Conservation (phyloP, 441 rosid genomes). For the Monsonia emarginata region DNA sequence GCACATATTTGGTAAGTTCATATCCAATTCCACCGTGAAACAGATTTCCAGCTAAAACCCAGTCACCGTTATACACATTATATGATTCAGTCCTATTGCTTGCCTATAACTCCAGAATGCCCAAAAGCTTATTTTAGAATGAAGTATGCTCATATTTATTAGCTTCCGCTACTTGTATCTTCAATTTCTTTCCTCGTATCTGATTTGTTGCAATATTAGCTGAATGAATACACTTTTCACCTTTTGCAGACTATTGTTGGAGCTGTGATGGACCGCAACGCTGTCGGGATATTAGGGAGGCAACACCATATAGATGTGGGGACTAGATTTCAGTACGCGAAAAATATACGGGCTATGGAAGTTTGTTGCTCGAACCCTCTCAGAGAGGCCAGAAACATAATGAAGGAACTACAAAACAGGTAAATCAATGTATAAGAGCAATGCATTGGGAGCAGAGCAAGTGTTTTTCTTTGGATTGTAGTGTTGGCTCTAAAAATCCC, state of each 20-base stretch:
- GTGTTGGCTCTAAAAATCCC: background rate
- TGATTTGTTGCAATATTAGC: constrained; percentile 5
- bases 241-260: constrained; percentile 47
- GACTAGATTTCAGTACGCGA: constrained; percentile 26
- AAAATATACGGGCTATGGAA: constrained; percentile 55
- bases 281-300: constrained; percentile 33
- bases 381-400: constrained; percentile 41
- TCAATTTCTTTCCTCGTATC: background rate
- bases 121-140: too few species aligned
- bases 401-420: constrained; percentile 32
- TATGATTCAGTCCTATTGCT: background rate
- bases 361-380: constrained; percentile 35
- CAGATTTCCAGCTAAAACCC: constrained; percentile 7
- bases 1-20: constrained; percentile 53
- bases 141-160: background rate
- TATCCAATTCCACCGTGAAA: background rate
- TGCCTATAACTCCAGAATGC: background rate
- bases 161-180: background rate
- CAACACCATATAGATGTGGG: constrained; percentile 36
- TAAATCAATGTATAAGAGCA: constrained; percentile 3
- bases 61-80: background rate
- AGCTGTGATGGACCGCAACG: constrained; percentile 33
- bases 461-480: background rate
- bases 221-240: constrained; percentile 5
- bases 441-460: background rate